These are phyloP conservation scores for Tremellales sp. DNA, from an alignment of 1,284 basidiomycete species.

Conservation along the genomic window DNA sequence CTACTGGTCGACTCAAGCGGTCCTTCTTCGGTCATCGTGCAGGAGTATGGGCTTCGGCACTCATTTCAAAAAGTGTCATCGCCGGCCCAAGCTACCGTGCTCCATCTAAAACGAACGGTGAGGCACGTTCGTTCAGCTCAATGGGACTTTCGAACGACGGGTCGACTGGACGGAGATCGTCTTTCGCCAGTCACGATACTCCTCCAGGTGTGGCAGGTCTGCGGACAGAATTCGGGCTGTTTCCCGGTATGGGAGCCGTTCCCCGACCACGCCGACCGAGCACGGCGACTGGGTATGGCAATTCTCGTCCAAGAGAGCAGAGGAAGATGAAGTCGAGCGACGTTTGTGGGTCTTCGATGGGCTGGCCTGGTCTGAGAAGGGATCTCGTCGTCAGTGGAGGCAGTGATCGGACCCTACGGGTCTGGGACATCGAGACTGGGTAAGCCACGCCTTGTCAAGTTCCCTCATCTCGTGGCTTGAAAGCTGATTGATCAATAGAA, in stretches of 20 bases:
- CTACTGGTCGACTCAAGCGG: constrained; percentile 69
- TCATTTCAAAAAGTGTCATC: constrained; percentile 50
- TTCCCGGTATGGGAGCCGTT: too few relatives aligned
- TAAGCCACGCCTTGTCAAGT: constrained; percentile 45
- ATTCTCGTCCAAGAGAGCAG: not conserved
- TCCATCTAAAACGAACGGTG: too few relatives aligned
- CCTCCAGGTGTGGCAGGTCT: too few relatives aligned
- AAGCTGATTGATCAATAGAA: constrained; percentile 50
- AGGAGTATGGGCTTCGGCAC: constrained; percentile 88
- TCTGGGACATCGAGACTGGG: constrained; percentile 88
- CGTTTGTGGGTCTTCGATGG: constrained; percentile 61
- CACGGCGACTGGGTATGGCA: not conserved
- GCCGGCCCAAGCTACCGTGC: not conserved
- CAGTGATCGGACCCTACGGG: constrained; percentile 81
- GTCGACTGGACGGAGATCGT: too few relatives aligned
- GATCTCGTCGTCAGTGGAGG: constrained; percentile 85
- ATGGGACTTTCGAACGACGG: too few relatives aligned
- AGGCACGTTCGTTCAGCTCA: too few relatives aligned
- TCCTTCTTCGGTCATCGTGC: constrained; percentile 79
- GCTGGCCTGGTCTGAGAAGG: constrained; percentile 59
- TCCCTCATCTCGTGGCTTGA: not conserved
- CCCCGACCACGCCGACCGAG: not conserved
- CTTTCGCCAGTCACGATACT: too few relatives aligned
- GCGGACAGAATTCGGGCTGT: too few relatives aligned
- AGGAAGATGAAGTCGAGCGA: constrained; percentile 49